phyloP scores from a whole-genome alignment of 805 yeast genomes.

The Nakazawaea populi region DNA sequence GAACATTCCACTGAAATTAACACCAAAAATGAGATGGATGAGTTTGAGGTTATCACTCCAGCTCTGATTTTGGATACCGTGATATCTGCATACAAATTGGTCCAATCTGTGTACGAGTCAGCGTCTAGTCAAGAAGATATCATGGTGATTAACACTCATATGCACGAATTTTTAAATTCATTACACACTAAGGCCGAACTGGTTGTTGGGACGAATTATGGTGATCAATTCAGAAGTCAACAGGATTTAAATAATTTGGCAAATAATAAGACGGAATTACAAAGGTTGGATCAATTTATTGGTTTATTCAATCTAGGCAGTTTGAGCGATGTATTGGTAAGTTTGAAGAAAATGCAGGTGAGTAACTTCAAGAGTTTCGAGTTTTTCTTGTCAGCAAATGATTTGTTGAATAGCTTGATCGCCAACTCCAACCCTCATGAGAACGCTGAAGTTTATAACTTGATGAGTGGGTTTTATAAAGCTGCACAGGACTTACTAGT shows the following conservation, averaged over 20 bases:
- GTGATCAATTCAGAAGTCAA: neutral
- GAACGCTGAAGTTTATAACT: slow-evolving; percentile 35
- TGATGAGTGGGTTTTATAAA: slow-evolving; percentile 32
- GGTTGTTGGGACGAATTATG: neutral
- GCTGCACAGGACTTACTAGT: slow-evolving; percentile 30
- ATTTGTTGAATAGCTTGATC: neutral
- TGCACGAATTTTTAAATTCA: slow-evolving; percentile 9
- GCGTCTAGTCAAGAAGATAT: slow-evolving; percentile 10
- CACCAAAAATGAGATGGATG: slow-evolving; percentile 7
- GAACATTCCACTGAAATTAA: neutral
- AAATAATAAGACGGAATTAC: neutral
- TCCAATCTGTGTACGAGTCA: slow-evolving; percentile 21
- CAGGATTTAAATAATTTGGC: neutral
- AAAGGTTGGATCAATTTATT: slow-evolving; percentile 1
- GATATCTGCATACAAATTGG: slow-evolving; percentile 20
- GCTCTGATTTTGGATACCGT: slow-evolving; percentile 21
- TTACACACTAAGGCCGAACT: slow-evolving; percentile 13
- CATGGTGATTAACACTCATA: neutral
- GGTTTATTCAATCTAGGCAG: slow-evolving; percentile 32
- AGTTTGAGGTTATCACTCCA: slow-evolving; percentile 21
- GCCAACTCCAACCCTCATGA: slow-evolving; percentile 8
- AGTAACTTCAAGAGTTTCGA: slow-evolving; percentile 1
- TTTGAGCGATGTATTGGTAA: slow-evolving; percentile 36
- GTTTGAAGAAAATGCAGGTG: slow-evolving; percentile 18
- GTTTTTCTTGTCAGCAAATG: slow-evolving; percentile 1